Base-by-base conservation (phyloP, 108 stramenopile species). In the Conticribra weissflogii region DNA sequence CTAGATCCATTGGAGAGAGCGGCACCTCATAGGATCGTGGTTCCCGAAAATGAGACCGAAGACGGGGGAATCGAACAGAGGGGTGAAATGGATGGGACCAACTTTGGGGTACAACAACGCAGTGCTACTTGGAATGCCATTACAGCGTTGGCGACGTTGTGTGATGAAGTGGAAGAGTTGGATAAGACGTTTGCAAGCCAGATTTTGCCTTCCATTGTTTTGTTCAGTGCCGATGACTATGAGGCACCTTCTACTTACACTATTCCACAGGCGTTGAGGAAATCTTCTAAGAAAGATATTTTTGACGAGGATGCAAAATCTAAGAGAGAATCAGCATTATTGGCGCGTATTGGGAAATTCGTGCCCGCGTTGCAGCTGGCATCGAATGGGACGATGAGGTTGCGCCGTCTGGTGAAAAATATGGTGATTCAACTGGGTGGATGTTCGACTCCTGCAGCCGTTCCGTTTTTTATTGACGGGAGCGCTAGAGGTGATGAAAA, bases 371-470 rank as follows among this genome's bases (percentile, higher is more conserved):
- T 85, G 62, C 84, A 85, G 53, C 33, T 75, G 59, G 62, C 72
- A 18, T 72, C 49, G 16, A 85, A 85, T 72, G 76, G 70, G 33
- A 74, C 66, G 18, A 28, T 50, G 0, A 59, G 84, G 19, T 56
- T 81, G 54, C 53, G 54, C 22, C 49, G 78, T 33, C 31, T 85
- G 49, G 78, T 81, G 22, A 61, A 67, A 34, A 85, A 85, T 66
- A 81, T 81, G 59, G 83, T 85, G 8, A 56, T 75, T 64, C 83
- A 85, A 59, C 46, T 85, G 3, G 72, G 76, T 24, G 84, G 74
- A 3, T 78, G 77, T 54, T 25, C 54, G 19, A 66, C 66, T 15
- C 81, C 76, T 19, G 29, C 70, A 15, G 59, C 74, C 14, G 51
- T 67, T 18, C 65, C 74, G 0, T 59, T 54, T 51, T 67, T 47